A percentile compares a stretch with the other conserved stretches of the same genome.
phyloP scores from a whole-genome alignment of 2,329 filamentous ascomycete species.

The Phyllachora maydis region DNA sequence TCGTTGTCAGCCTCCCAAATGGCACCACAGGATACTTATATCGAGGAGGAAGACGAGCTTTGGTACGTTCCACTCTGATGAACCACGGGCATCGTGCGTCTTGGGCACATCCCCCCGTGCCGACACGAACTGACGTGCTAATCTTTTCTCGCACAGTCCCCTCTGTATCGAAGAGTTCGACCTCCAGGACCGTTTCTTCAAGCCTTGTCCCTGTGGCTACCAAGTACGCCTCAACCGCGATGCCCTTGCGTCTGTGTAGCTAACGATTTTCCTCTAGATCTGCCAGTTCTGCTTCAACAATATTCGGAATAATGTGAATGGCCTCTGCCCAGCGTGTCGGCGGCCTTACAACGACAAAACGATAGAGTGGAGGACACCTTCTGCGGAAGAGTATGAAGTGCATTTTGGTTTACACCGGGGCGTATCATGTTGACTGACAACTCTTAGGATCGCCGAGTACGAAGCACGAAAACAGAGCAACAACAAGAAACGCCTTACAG shows the following conservation, averaged over 20 bases:
- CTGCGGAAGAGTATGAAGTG: slow-evolving; percentile 84
- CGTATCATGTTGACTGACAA: slow-evolving; percentile 6
- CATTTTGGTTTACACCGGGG: not conserved
- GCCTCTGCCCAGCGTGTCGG: slow-evolving; percentile 90
- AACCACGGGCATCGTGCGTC: slow-evolving; percentile 3
- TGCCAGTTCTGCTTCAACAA: slow-evolving; percentile 99
- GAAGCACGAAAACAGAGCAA: slow-evolving; percentile 68
- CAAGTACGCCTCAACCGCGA: slow-evolving; percentile 40
- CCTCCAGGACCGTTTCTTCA: slow-evolving; percentile 90
- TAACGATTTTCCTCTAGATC: slow-evolving; percentile 35
- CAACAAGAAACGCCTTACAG: slow-evolving; percentile 74
- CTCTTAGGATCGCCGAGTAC: slow-evolving; percentile 46
- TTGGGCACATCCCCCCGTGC: slow-evolving; percentile 5
- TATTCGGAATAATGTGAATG: slow-evolving; percentile 95
- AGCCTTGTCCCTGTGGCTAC: slow-evolving; percentile 92
- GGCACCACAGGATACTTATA: slow-evolving; percentile 49
- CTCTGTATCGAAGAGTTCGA: slow-evolving; percentile 99
- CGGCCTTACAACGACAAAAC: slow-evolving; percentile 91
- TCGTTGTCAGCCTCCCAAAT: no score
- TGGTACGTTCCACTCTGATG: slow-evolving; percentile 29
- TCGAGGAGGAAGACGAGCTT: slow-evolving; percentile 51
- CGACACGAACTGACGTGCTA: slow-evolving; percentile 6
- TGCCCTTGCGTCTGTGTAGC: slow-evolving; percentile 1
- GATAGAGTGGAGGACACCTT: slow-evolving; percentile 91
- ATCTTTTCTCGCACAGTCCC: slow-evolving; percentile 41